These are phyloP conservation scores for Russula foetens DNA, from an alignment of 768 basidiomycete genomes.

Conservation along the genomic window DNA sequence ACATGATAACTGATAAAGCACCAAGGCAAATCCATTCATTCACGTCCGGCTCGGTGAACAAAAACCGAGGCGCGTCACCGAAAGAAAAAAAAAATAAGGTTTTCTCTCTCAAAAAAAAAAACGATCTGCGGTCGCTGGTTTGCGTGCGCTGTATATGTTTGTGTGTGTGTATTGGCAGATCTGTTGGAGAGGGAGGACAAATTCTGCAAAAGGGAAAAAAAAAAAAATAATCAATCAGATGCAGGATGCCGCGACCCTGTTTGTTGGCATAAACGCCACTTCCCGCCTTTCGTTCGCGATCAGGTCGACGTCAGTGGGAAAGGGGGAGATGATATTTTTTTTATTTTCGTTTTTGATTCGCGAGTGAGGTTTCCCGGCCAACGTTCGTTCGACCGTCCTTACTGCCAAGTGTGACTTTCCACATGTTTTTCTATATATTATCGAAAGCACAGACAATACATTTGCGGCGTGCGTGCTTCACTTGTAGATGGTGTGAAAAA, in stretches of 20 bases:
- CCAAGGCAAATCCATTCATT: neutral
- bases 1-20: too few relatives aligned
- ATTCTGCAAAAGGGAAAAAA: neutral
- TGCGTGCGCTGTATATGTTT: too few relatives aligned
- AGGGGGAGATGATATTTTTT: neutral
- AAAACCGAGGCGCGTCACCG: neutral
- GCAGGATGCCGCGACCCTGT: neutral
- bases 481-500: neutral
- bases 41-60: neutral
- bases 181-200: neutral
- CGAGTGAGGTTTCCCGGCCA: neutral
- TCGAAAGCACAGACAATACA: neutral
- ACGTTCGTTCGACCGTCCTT: too few relatives aligned
- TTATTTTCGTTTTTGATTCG: neutral
- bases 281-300: neutral
- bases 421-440: neutral
- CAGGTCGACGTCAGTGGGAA: neutral
- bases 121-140: too few relatives aligned
- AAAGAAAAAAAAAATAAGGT: neutral
- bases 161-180: too few relatives aligned
- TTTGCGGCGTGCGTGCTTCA: neutral
- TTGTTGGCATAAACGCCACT: constrained; percentile 6
- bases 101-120: neutral
- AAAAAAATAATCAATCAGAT: neutral
- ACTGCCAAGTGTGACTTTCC: neutral